A percentile compares a stretch with the other conserved stretches of the same genome.
phyloP scores from a whole-genome alignment of 148 eudicot genomes.

The Vaccinium macrocarpon region DNA sequence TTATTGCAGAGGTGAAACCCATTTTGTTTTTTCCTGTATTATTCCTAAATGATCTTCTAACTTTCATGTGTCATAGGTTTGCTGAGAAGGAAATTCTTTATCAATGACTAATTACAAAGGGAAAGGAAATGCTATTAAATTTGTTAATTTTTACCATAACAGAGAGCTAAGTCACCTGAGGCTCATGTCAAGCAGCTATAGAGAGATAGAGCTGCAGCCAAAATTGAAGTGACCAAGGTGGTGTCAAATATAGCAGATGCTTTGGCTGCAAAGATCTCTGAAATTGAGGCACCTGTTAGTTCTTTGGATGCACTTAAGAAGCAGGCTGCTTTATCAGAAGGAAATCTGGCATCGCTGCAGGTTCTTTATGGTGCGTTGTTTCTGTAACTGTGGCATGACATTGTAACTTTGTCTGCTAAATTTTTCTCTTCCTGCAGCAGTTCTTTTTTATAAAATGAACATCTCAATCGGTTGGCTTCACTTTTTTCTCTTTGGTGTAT shows the following conservation, averaged over 20 bases:
- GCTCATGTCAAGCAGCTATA: constrained; percentile 70
- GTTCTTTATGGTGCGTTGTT: constrained; percentile 26
- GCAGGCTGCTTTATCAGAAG: constrained; percentile 90
- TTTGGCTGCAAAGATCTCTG: constrained; percentile 86
- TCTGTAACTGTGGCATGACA: not conserved
- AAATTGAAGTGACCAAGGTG: constrained; percentile 61
- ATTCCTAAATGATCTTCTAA: not conserved
- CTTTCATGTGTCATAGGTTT: not conserved
- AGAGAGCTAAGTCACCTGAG: constrained; percentile 89
- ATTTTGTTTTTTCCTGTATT: not conserved
- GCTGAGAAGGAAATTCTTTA: not conserved
- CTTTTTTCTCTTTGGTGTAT: constrained; percentile 5
- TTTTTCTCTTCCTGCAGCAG: not conserved
- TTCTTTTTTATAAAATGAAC: not conserved
- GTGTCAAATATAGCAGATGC: constrained; percentile 88
- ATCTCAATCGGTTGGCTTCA: not conserved
- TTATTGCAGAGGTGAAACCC: constrained; percentile 67
- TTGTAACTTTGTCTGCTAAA: not conserved
- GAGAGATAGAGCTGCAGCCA: constrained; percentile 67
- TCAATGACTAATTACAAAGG: constrained; percentile 13
- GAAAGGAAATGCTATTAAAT: not conserved
- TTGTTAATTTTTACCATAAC: constrained; percentile 20
- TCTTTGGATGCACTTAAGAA: constrained; percentile 82
- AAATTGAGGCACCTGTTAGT: constrained; percentile 77
- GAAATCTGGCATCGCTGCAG: constrained; percentile 89